These are phyloP conservation scores for Sordariomycetes sp. DNA, from an alignment of 2,329 filamentous ascomycete genomes.

Conservation along the genomic window DNA sequence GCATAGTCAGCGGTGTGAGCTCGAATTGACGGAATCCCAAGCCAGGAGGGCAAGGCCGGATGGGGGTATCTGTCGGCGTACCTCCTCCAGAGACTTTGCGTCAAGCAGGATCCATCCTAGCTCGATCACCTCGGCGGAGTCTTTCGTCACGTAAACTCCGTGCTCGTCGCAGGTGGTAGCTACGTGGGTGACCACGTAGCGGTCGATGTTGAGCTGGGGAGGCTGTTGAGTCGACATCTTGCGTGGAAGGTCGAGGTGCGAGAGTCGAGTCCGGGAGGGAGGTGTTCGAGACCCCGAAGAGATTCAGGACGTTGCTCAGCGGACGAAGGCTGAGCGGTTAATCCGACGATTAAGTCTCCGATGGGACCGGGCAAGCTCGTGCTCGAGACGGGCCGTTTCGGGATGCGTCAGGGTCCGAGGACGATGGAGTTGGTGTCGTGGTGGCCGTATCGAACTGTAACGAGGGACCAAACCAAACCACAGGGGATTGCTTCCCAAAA, in stretches of 20 bases:
- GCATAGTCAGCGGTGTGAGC: conserved; percentile 7
- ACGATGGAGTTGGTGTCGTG: not conserved
- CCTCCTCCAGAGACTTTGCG: conserved; percentile 85
- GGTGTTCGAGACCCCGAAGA: not conserved
- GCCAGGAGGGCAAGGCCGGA: conserved; percentile 7
- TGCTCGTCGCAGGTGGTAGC: conserved; percentile 98
- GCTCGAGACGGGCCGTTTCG: not conserved
- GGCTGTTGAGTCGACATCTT: conserved; percentile 27
- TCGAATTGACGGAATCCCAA: not conserved
- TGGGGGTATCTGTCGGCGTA: conserved; percentile 31
- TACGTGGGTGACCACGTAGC: conserved; percentile 96
- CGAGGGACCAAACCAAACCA: not conserved
- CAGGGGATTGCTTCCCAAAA: not conserved
- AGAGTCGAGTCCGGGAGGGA: not conserved
- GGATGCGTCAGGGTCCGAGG: not conserved
- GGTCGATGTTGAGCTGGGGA: conserved; percentile 68
- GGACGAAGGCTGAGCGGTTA: not conserved
- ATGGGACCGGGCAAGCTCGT: not conserved
- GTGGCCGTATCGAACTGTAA: not conserved
- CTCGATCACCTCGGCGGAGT: conserved; percentile 98
- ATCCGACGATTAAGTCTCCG: not conserved
- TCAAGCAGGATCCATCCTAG: conserved; percentile 96
- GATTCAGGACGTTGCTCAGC: not conserved
- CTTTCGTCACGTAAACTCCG: conserved; percentile 97
- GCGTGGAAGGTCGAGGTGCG: not conserved